Evolutionary conservation across 345 rosid genomes (phyloP), one percentile per base, ranked within the genome.

Genomic region (Camelina hispida): DNA sequence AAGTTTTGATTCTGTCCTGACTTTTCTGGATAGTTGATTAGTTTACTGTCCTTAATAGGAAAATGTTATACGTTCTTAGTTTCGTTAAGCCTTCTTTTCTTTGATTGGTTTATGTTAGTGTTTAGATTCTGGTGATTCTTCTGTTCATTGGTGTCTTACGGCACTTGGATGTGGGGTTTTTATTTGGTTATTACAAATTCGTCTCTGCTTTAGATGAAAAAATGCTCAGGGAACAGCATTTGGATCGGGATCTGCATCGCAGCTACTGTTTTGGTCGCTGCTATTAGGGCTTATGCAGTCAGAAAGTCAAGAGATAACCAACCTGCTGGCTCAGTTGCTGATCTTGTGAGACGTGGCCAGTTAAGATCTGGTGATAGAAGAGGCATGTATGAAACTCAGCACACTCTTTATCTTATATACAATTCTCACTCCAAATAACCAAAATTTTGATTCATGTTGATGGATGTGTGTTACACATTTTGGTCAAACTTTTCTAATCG

Each of bases 291-390:
- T 17, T 80, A 55, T 43, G 69, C 76, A n/a, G 70, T 63, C 6
- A 83, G 87, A 77, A 85, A 81, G 82, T 83, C 85, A 16, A 86
- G 77, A 78, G 46, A 81, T 10, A 76, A 69, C 38, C 85, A 23
- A 53, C 81, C 87, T 55, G 79, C 93, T 68, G 97, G 99, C 67
- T 83, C 97, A 8, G 93, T 91, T 18, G 87, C 93, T 63, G 99
- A 94, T 84, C 97, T 94, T 72, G 99, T 94, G 67, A 90, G 97
- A 77, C 97, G 97, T 11, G 97, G 98, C 74, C 97, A 94, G 81
- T 84, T 94, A 9, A 85, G 96, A 86, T 91, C 97, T 16, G 80
- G 72, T 65, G 97, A 90, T 89, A 87, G 97, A 88, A 88, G 99
- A 90, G 97, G 99, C 97, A 91, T 95, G 99, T 91, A 91, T 80